Evolutionary conservation across 163 green algal genomes (phyloP), one percentile per base, ranked within the genome.

Genomic region (Prototheca wickerhamii): DNA sequence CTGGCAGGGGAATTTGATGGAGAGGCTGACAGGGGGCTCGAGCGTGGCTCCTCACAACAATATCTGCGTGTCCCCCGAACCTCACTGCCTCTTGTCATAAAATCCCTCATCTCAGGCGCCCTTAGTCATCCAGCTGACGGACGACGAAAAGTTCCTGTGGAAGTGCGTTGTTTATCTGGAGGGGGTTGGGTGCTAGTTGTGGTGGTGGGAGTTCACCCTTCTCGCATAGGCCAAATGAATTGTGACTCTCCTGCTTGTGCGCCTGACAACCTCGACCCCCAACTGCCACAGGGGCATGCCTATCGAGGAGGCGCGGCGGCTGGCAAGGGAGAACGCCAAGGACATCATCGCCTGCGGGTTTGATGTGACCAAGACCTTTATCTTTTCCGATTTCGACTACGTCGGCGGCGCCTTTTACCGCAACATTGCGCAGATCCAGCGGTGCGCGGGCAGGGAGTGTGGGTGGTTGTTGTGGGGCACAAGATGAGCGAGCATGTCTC

Each of bases 301-400:
- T 21, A 75, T 95, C 26, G 87, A 90, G 25, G 92, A 97, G 75
- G 66, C 84, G 8, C 64, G 78, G 23, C 77, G 87, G 4, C 79
- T 98, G 64, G 88, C 84, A 4, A 67, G 84, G 2, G 93, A 97
- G 71, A 99, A 99, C 69, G 82, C 78, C 60, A 97, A 96, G 76
- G 93, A 99, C 79, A 99, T 99, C 77, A 97, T 98, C 54, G 93
- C 93, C 18, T 97, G 90, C 74, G 93, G 93, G 21, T 99, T 99
- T 73, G 90, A 98, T 69, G 60, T 89, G 5, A 65, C 74, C 26
- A 86, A 84, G 63, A 99, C 93, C 4, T 99, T 98, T 79, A 96
- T 99, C 62, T 98, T 99, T 79, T 85, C 68, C 1, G 92, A 99
- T 76, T 96, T 95, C 71, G 87, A 97, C 53, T 98, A 94, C 67